phyloP scores from a whole-genome alignment of 805 yeast genomes.

The Wickerhamomyces chaumierensis region DNA sequence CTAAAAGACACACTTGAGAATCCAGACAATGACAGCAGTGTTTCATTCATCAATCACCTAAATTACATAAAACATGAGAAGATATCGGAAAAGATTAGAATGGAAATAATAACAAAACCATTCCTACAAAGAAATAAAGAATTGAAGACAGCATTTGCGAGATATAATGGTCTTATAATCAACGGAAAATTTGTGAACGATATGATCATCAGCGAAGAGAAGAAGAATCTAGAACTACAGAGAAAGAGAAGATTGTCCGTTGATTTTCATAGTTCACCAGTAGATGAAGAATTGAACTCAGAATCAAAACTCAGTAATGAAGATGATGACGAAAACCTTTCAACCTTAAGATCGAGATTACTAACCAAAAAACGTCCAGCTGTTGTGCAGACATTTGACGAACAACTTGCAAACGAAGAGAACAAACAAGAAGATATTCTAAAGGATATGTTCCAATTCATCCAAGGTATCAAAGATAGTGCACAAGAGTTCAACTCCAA shows the following conservation, averaged over 20 bases:
- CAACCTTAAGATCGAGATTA: conserved; percentile 22
- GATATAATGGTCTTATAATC: not conserved
- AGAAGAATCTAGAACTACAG: conserved; percentile 2
- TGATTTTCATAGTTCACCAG: conserved; percentile 9
- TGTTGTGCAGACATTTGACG: conserved; percentile 17
- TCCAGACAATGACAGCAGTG: not conserved
- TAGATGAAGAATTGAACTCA: conserved; percentile 1
- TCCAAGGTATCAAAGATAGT: conserved; percentile 25
- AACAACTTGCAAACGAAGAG: conserved; percentile 25
- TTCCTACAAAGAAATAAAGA: not conserved
- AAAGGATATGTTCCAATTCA: conserved; percentile 27
- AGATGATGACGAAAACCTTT: conserved; percentile 20
- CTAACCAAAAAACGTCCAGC: conserved; percentile 13
- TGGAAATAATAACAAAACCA: not conserved
- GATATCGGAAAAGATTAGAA: not conserved
- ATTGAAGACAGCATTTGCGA: not conserved
- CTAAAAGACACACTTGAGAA: not conserved
- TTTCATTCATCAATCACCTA: not conserved
- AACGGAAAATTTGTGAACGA: conserved; percentile 4
- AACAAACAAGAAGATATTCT: conserved; percentile 25
- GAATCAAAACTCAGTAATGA: conserved; percentile 10
- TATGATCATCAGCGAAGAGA: conserved; percentile 4
- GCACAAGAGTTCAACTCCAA: conserved; percentile 30
- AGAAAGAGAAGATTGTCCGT: conserved; percentile 12
- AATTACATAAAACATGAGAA: not conserved